Evolutionary conservation across 228 moss, liverwort and hornwort species (phyloP).

Genomic region (Sphagnum fallax): DNA sequence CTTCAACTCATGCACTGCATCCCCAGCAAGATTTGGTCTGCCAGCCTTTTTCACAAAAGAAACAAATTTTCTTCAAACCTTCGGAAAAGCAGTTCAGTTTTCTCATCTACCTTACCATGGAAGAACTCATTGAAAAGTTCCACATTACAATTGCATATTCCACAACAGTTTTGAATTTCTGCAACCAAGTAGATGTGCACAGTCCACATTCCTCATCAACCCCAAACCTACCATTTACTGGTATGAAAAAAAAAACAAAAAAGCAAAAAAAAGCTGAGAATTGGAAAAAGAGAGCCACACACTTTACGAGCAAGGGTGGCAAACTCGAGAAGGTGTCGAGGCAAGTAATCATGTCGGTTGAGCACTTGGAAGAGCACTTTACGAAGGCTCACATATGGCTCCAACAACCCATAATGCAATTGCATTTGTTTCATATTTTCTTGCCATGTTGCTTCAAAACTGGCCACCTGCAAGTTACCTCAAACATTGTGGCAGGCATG

Average conservation of each 20-base stretch:
- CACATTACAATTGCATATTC: too few relatives aligned
- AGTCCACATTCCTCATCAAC: not conserved
- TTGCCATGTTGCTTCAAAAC: conserved; percentile 66
- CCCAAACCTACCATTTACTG: too few relatives aligned
- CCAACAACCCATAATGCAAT: conserved; percentile 79
- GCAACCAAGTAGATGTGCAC: not conserved
- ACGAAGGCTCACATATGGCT: conserved; percentile 78
- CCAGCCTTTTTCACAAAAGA: conserved; percentile 42
- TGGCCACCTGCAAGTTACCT: conserved; percentile 38
- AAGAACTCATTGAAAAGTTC: too few relatives aligned
- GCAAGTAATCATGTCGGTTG: conserved; percentile 65
- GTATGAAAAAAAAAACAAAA: too few relatives aligned
- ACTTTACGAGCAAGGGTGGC: conserved; percentile 89
- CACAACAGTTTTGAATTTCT: too few relatives aligned
- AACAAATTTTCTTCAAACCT: not conserved
- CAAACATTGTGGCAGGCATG: too few relatives aligned
- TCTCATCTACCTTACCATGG: too few relatives aligned
- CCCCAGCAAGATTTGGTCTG: conserved; percentile 82
- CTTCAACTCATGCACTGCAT: conserved; percentile 78
- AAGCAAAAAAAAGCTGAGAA: too few relatives aligned
- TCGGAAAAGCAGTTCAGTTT: not conserved
- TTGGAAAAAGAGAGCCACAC: conserved; percentile 11
- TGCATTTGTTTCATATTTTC: conserved; percentile 77
- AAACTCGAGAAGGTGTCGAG: conserved; percentile 83
- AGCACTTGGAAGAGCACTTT: conserved; percentile 81